phyloP scores from a whole-genome alignment of 257 asterid species.

The Eucommia ulmoides region DNA sequence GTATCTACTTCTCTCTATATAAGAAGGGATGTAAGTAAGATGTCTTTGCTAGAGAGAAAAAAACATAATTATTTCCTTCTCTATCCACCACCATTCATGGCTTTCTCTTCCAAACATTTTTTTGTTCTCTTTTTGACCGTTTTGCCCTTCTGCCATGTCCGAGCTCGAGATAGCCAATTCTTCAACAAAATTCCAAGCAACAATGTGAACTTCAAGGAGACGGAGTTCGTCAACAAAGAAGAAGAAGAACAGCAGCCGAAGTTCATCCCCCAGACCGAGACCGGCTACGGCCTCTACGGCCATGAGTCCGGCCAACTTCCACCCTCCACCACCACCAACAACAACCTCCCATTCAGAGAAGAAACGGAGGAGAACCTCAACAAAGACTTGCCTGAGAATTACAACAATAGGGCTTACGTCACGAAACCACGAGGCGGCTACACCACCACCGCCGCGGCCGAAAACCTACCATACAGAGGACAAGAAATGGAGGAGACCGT shows the following conservation, averaged over 20 bases:
- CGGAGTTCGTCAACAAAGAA: slow-evolving; percentile 6
- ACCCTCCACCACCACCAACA: slow-evolving; percentile 37
- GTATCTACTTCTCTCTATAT: too few species aligned
- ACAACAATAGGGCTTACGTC: slow-evolving; percentile 9
- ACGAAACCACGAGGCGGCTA: slow-evolving; percentile 1
- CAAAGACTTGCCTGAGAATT: slow-evolving; percentile 14
- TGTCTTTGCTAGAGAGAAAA: too few species aligned
- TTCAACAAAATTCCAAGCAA: slow-evolving; percentile 63
- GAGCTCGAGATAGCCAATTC: slow-evolving; percentile 71
- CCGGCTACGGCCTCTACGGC: slow-evolving; percentile 66
- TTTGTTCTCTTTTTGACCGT: slow-evolving; percentile 36
- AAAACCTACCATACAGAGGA: too few species aligned
- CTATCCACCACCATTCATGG: slow-evolving; percentile 23
- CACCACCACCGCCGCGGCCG: slow-evolving; percentile 14
- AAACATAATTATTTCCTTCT: too few species aligned
- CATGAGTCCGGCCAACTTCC: slow-evolving; percentile 58
- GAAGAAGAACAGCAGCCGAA: slow-evolving; percentile 34
- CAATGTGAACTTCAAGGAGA: slow-evolving; percentile 2
- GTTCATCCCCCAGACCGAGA: slow-evolving; percentile 46
- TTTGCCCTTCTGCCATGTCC: slow-evolving; percentile 21
- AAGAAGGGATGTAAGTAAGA: too few species aligned
- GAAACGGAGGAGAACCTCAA: slow-evolving; percentile 12
- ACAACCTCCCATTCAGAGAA: slow-evolving; percentile 4
- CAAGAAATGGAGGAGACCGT: too few species aligned
- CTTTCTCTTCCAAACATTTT: slow-evolving; percentile 26